Conservation (phyloP, 768 basidiomycete species). For the Tylopilus plumbeoviolaceoides region DNA sequence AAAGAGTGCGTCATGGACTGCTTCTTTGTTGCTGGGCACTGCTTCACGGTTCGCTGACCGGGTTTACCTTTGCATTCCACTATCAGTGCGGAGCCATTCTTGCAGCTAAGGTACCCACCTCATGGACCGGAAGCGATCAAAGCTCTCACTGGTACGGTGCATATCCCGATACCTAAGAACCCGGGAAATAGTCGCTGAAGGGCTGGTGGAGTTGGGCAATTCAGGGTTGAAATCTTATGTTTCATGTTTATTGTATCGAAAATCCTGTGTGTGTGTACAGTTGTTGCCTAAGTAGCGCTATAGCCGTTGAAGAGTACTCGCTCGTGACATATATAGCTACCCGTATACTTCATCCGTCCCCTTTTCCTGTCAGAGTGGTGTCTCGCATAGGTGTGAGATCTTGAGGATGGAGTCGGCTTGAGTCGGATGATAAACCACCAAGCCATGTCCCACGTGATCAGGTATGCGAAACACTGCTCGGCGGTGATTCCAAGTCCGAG, state of each 20-base stretch:
- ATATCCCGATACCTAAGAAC: slow-evolving; percentile 17
- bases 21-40: neutral
- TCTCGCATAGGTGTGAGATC: neutral
- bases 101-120: slow-evolving; percentile 25
- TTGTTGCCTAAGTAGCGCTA: neutral
- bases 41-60: slow-evolving; percentile 3
- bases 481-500: neutral
- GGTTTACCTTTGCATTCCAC: neutral
- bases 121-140: slow-evolving; percentile 16
- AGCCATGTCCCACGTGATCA: neutral
- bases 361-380: neutral
- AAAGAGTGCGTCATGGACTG: slow-evolving; percentile 40
- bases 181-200: neutral
- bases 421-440: too few relatives aligned
- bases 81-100: slow-evolving; percentile 19
- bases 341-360: slow-evolving; percentile 1
- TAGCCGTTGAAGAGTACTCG: neutral
- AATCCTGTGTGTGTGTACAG: neutral
- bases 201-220: neutral
- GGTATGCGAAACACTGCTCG: neutral
- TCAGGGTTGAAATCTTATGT: neutral
- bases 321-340: neutral
- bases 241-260: neutral
- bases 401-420: too few relatives aligned
- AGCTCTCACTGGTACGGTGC: slow-evolving; percentile 4